Evolutionary conservation across 345 rosid species (phyloP).

Genomic region (sweet orange (Citrus sinensis)): DVS_A1.0 CM039167.1:7697001-7697500

Average conservation of each 20-base stretch:
- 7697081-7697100: background rate
- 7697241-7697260: constrained; percentile 1
- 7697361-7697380: too few species aligned
- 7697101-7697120: background rate
- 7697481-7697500: background rate
- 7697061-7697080: background rate
- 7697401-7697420: too few species aligned
- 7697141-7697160: constrained; percentile 2
- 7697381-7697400: too few species aligned
- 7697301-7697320: accelerated
- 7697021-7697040: background rate
- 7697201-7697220: background rate
- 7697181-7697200: constrained; percentile 9
- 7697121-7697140: background rate
- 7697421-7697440: too few species aligned
- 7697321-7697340: accelerated
- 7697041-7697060: background rate
- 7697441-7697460: accelerated
- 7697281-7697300: background rate
- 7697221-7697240: background rate
- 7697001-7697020: background rate
- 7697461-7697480: too few species aligned
- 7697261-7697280: constrained; percentile 4
- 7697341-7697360: accelerated
- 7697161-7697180: background rate